Evolutionary conservation across 1,284 basidiomycete species (phyloP).

Genomic region (Cerrena zonata): DNA sequence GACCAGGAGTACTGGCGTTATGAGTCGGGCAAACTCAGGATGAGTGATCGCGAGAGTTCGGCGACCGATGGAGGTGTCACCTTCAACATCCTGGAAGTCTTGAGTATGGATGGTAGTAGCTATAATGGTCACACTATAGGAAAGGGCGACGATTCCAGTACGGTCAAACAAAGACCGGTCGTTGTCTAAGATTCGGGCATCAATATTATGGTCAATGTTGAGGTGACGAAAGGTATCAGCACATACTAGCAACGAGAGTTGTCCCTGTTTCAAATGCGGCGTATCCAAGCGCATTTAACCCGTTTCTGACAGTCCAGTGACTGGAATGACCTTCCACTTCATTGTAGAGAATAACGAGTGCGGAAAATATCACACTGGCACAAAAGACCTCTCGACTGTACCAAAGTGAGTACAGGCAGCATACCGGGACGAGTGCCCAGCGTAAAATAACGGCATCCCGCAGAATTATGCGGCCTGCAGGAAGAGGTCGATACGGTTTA

Average conservation of each 20-base stretch:
- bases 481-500: constrained; percentile 40
- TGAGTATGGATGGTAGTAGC: constrained; percentile 28
- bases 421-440: constrained; percentile 31
- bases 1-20: constrained; percentile 11
- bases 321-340: constrained; percentile 26
- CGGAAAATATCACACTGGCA: neutral
- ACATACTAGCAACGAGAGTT: constrained; percentile 25
- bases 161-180: neutral
- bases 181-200: neutral
- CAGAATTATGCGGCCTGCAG: constrained; percentile 35
- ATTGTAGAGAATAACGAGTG: constrained; percentile 29
- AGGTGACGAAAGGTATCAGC: neutral
- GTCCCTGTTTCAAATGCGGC: constrained; percentile 34
- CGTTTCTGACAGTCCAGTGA: constrained; percentile 34
- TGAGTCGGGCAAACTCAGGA: constrained; percentile 18
- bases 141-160: constrained; percentile 2
- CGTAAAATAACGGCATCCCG: constrained; percentile 28
- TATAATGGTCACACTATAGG: constrained; percentile 18
- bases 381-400: constrained; percentile 9
- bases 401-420: constrained; percentile 26
- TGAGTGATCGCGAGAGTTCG: constrained; percentile 28
- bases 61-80: constrained; percentile 24
- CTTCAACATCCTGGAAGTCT: constrained; percentile 30
- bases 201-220: neutral
- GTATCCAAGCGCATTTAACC: constrained; percentile 33